Conservation (phyloP, 768 basidiomycete species). For the Nidularia pulvinata region DNA sequence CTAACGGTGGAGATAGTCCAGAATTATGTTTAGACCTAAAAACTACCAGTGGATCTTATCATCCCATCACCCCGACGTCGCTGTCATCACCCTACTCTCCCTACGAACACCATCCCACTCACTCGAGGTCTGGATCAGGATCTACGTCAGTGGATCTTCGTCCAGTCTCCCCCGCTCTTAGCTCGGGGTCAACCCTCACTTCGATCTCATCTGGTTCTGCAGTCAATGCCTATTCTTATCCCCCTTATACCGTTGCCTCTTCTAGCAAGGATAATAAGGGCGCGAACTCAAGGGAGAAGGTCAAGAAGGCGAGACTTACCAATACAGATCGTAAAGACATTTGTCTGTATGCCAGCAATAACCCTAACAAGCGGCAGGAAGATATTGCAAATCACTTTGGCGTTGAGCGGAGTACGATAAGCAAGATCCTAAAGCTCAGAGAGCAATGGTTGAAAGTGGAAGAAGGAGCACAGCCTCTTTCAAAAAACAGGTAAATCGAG, state of each 20-base stretch:
- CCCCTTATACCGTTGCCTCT: constrained; percentile 49
- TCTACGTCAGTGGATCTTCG: constrained; percentile 39
- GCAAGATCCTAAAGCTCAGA: constrained; percentile 88
- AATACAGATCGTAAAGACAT: constrained; percentile 77
- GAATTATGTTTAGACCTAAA: too few species aligned
- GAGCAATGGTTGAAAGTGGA: constrained; percentile 77
- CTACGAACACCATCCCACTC: constrained; percentile 33
- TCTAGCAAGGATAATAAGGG: constrained; percentile 23
- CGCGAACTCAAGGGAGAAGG: constrained; percentile 33
- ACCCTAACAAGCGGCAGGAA: constrained; percentile 78
- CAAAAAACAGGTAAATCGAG: constrained; percentile 67
- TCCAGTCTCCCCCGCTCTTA: constrained; percentile 63
- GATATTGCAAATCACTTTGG: constrained; percentile 77
- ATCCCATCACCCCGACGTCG: constrained; percentile 42
- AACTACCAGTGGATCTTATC: too few species aligned
- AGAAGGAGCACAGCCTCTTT: constrained; percentile 52
- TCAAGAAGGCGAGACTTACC: constrained; percentile 73
- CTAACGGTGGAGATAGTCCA: constrained; percentile 4
- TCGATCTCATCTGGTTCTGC: too few species aligned
- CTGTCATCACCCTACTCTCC: constrained; percentile 47
- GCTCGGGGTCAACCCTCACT: constrained; percentile 52
- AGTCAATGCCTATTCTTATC: too few species aligned
- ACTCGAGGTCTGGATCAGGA: constrained; percentile 44
- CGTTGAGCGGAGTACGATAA: constrained; percentile 92
- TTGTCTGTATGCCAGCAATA: constrained; percentile 60